These are phyloP conservation scores for Aechmea fasciata DNA, from an alignment of 176 grass and related monocot species.

Conservation along the genomic window DNA sequence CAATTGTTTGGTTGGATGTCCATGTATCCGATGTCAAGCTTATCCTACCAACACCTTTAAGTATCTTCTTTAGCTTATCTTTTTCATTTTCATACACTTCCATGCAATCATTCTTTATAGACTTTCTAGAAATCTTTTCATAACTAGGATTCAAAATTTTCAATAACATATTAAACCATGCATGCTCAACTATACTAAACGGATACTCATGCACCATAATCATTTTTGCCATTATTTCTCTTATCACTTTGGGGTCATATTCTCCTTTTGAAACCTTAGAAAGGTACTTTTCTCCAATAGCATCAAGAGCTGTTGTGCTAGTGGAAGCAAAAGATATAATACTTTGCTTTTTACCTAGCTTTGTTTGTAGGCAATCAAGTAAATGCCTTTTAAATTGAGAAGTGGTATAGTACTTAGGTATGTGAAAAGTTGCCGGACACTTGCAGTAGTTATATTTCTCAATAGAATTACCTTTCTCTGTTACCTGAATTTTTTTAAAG, in stretches of 20 bases:
- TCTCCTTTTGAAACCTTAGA: no score
- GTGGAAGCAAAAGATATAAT: no score
- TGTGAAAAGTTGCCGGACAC: no score
- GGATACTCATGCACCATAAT: background rate
- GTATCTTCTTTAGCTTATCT: background rate
- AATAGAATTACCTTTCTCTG: no score
- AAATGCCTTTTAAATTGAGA: no score
- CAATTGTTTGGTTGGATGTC: background rate
- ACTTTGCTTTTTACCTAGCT: no score
- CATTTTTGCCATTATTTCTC: background rate
- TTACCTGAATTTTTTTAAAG: no score
- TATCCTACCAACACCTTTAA: background rate
- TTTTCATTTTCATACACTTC: background rate
- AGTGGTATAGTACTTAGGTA: no score
- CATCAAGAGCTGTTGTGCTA: no score
- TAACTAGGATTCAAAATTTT: background rate
- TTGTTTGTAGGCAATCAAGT: no score
- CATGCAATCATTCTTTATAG: background rate
- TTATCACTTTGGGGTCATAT: background rate
- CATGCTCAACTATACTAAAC: background rate
- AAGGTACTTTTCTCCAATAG: no score
- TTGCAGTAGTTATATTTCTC: no score
- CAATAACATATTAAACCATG: background rate
- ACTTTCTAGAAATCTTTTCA: background rate
- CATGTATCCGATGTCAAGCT: background rate